These are phyloP conservation scores for Dothideomycetidae sp. DNA, from an alignment of 2,329 filamentous ascomycete genomes.

Conservation along the genomic window DNA sequence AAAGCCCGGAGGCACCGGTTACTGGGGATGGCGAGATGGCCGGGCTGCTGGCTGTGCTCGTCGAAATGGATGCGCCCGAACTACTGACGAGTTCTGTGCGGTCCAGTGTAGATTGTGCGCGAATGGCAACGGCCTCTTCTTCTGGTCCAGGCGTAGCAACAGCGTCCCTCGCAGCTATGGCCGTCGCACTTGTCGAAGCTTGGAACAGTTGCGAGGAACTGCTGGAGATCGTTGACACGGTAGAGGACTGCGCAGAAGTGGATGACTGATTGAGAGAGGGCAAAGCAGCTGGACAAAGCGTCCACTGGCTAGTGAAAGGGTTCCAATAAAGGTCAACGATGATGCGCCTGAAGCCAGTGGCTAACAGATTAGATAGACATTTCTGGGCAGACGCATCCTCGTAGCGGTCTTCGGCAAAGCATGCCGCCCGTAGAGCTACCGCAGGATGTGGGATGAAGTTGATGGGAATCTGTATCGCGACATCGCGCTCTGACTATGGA, in stretches of 20 bases:
- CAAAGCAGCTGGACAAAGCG: slow-evolving; percentile 42
- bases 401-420: slow-evolving; percentile 42
- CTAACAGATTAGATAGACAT: slow-evolving; percentile 50
- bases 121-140: neutral
- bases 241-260: slow-evolving; percentile 2
- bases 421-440: slow-evolving; percentile 43
- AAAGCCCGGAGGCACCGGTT: slow-evolving; percentile 15
- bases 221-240: neutral
- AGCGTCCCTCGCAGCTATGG: slow-evolving; percentile 1
- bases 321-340: slow-evolving; percentile 53
- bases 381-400: slow-evolving; percentile 35
- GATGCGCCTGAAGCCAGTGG: slow-evolving; percentile 43
- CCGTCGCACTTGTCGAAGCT: slow-evolving; percentile 6
- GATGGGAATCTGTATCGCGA: slow-evolving; percentile 44
- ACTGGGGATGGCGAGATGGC: slow-evolving; percentile 5
- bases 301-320: slow-evolving; percentile 38
- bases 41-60: slow-evolving; percentile 1
- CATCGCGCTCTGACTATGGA: slow-evolving; percentile 47
- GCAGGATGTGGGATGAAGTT: slow-evolving; percentile 46
- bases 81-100: neutral
- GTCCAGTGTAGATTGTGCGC: slow-evolving; percentile 2
- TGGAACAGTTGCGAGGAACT: slow-evolving; percentile 4
- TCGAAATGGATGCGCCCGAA: slow-evolving; percentile 3
- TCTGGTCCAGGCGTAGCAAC: neutral
- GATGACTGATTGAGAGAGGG: slow-evolving; percentile 9